Conservation (phyloP, 352 stramenopile species). For the Phytophthora citrophthora region DNA sequence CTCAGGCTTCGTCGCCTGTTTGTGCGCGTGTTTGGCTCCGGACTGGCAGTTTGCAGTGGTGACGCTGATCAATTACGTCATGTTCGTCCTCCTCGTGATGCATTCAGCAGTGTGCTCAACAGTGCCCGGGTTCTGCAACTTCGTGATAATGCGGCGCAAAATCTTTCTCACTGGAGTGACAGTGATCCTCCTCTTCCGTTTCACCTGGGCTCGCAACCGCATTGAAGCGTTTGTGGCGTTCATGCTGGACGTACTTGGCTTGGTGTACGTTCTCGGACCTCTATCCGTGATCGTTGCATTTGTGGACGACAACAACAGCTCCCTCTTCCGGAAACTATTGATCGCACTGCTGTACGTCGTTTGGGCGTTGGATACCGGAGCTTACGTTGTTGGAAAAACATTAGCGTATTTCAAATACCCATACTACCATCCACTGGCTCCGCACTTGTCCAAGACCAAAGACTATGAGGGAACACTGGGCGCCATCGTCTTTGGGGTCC, state of each 20-base stretch:
- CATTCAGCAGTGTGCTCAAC: background rate
- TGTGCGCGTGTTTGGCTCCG: conserved; percentile 42
- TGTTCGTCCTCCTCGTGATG: conserved; percentile 39
- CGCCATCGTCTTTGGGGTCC: conserved; percentile 71
- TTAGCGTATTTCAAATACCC: conserved; percentile 86
- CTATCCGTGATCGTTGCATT: conserved; percentile 45
- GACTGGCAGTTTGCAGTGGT: conserved; percentile 40
- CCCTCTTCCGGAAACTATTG: conserved; percentile 42
- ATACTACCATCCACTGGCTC: conserved; percentile 66
- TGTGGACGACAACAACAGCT: conserved; percentile 16
- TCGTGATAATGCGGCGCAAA: background rate
- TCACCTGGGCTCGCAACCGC: background rate
- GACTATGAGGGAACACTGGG: conserved; percentile 69
- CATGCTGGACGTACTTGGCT: background rate
- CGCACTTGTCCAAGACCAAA: background rate
- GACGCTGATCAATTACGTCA: conserved; percentile 34
- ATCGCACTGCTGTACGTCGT: conserved; percentile 57
- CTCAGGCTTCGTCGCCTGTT: conserved; percentile 24
- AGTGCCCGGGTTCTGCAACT: background rate
- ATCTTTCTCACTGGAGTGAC: background rate
- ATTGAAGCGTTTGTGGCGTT: background rate
- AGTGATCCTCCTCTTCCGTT: background rate
- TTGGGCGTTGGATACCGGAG: conserved; percentile 84
- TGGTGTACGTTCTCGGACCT: conserved; percentile 5
- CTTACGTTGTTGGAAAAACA: conserved; percentile 89